Evolutionary conservation across 2,329 filamentous ascomycete genomes (phyloP).

Genomic region (Dothistroma pini): DNA sequence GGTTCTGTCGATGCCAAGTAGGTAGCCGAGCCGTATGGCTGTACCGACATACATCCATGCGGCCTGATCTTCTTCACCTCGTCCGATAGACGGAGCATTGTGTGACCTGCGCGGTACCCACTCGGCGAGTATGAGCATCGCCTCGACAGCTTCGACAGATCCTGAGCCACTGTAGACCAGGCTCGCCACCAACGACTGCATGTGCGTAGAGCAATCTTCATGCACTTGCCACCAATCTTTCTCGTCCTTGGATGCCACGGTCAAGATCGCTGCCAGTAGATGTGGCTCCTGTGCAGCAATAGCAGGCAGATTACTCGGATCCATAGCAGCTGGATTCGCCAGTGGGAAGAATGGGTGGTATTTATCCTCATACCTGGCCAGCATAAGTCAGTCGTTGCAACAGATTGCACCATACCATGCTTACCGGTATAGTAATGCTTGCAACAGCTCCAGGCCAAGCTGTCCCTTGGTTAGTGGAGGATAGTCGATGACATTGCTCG

Average conservation of each 20-base stretch:
- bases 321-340: conserved; percentile 30
- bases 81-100: conserved; percentile 28
- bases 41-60: conserved; percentile 37
- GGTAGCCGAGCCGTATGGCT: conserved; percentile 34
- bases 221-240: conserved; percentile 34
- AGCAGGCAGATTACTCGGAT: conserved; percentile 27
- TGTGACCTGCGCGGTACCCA: conserved; percentile 33
- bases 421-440: conserved; percentile 26
- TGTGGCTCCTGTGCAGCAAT: conserved; percentile 32
- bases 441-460: conserved; percentile 30
- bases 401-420: conserved; percentile 11
- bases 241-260: conserved; percentile 35
- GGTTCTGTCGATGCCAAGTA: conserved; percentile 34
- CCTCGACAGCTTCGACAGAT: conserved; percentile 34
- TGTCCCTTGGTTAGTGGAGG: conserved; percentile 30
- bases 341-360: conserved; percentile 36
- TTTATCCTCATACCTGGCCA: conserved; percentile 28
- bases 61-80: conserved; percentile 34
- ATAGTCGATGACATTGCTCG: conserved; percentile 27
- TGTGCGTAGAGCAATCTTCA: conserved; percentile 32
- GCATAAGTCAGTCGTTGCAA: background rate
- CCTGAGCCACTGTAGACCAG: conserved; percentile 33
- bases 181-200: conserved; percentile 33
- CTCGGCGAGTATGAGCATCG: conserved; percentile 34
- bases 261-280: conserved; percentile 33